Percentiles rank a stretch among this genome's conserved stretches.
Evolutionary conservation across 768 basidiomycete genomes (phyloP).

Genomic region (Candolleomyces aberdarensis): DNA sequence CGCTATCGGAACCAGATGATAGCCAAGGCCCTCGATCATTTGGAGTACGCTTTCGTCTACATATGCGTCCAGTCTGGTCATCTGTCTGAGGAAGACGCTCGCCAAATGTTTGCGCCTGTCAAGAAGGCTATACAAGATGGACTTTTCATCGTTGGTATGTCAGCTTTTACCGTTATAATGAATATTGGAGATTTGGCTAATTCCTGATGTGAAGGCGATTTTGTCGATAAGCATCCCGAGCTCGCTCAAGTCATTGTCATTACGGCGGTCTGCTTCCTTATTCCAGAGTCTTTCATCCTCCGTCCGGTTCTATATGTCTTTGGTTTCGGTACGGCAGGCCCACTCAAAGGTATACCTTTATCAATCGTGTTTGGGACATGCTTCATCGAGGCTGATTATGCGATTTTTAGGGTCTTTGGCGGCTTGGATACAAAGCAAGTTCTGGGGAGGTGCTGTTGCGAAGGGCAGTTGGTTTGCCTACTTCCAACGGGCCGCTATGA

Average conservation of each 20-base stretch:
- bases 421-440: constrained; percentile 31
- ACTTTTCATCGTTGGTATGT: constrained; percentile 5
- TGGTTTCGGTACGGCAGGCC: constrained; percentile 31
- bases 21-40: constrained; percentile 1
- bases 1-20: constrained; percentile 3
- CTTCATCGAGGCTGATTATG: not conserved
- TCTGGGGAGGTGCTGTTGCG: constrained; percentile 27
- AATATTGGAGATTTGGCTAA: not conserved
- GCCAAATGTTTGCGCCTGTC: too few species aligned
- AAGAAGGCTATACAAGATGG: too few species aligned
- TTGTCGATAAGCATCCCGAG: constrained; percentile 33
- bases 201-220: constrained; percentile 25
- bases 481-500: constrained; percentile 21
- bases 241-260: constrained; percentile 20
- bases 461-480: constrained; percentile 31
- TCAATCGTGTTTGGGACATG: not conserved
- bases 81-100: too few species aligned
- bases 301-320: constrained; percentile 28
- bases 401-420: constrained; percentile 26
- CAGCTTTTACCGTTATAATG: not conserved
- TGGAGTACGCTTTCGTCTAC: not conserved
- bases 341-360: constrained; percentile 23
- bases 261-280: constrained; percentile 21
- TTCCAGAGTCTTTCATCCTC: constrained; percentile 24
- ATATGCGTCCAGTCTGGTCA: too few species aligned